Conservation (phyloP, 805 yeast genomes). For the Wickerhamiella sorbophila region DNA sequence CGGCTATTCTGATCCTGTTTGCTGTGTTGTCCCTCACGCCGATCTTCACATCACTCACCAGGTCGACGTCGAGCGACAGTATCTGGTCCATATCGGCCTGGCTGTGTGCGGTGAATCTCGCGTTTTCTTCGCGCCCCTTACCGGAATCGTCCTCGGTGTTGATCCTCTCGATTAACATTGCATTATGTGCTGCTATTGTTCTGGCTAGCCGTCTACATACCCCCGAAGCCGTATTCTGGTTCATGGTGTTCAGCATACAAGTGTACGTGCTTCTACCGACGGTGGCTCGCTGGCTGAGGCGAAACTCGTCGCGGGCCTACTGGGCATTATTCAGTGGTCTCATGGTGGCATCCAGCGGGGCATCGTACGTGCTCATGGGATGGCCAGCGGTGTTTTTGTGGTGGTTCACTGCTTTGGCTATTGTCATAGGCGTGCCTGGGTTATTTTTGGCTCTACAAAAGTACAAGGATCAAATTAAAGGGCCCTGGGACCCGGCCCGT, state of each 20-base stretch:
- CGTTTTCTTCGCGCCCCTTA: conserved; percentile 52
- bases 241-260: conserved; percentile 59
- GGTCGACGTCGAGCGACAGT: conserved; percentile 83
- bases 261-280: conserved; percentile 59
- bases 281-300: conserved; percentile 46
- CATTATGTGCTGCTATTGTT: conserved; percentile 76
- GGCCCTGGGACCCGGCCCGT: conserved; percentile 86
- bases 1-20: conserved; percentile 53
- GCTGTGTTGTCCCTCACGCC: conserved; percentile 73
- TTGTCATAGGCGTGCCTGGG: conserved; percentile 47
- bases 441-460: conserved; percentile 59
- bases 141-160: conserved; percentile 27
- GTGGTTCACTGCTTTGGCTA: conserved; percentile 34
- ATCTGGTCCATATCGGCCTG: conserved; percentile 86
- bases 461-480: conserved; percentile 72
- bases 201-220: conserved; percentile 74
- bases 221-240: conserved; percentile 67
- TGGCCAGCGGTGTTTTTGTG: conserved; percentile 33
- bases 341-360: conserved; percentile 14
- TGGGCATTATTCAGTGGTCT: conserved; percentile 17
- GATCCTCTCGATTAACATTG: conserved; percentile 64
- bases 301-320: conserved; percentile 21
- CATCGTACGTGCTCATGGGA: conserved; percentile 22
- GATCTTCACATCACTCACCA: conserved; percentile 72
- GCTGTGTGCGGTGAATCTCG: conserved; percentile 56